phyloP scores from a whole-genome alignment of 2,329 filamentous ascomycete species.

The Fusarium domesticum region DNA sequence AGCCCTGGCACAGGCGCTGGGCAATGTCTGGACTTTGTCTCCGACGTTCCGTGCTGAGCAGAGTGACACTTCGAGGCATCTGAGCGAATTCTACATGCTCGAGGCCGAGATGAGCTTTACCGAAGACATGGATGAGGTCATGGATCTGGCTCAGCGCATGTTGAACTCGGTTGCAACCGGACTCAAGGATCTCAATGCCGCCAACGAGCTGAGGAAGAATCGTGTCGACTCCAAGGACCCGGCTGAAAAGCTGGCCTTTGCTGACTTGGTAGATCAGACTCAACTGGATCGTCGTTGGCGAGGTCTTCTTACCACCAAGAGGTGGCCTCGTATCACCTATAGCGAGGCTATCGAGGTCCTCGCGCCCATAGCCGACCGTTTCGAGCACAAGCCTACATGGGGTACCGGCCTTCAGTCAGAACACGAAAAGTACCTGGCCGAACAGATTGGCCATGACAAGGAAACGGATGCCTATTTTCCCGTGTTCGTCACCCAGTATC shows the following conservation, averaged over 20 bases:
- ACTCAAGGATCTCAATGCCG: slow-evolving; percentile 41
- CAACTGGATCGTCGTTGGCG: slow-evolving; percentile 69
- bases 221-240: slow-evolving; percentile 36
- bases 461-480: slow-evolving; percentile 55
- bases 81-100: slow-evolving; percentile 99
- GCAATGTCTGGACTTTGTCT: slow-evolving; percentile 89
- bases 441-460: slow-evolving; percentile 52
- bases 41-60: slow-evolving; percentile 92
- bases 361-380: slow-evolving; percentile 56
- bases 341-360: slow-evolving; percentile 70
- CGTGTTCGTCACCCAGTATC: slow-evolving; percentile 91
- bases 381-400: slow-evolving; percentile 69
- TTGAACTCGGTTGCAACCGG: slow-evolving; percentile 52
- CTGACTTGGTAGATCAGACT: slow-evolving; percentile 40
- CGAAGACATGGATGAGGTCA: slow-evolving; percentile 65
- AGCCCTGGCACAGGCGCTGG: slow-evolving; percentile 81
- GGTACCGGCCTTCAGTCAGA: slow-evolving; percentile 77
- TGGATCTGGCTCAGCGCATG: slow-evolving; percentile 78
- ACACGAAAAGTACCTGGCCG: slow-evolving; percentile 86
- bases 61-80: slow-evolving; percentile 87
- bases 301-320: slow-evolving; percentile 50
- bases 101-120: slow-evolving; percentile 87
- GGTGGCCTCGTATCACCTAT: slow-evolving; percentile 84
- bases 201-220: slow-evolving; percentile 42
- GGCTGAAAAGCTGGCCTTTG: slow-evolving; percentile 42